These are phyloP conservation scores for Barnettozyma siamensis DNA, from an alignment of 805 yeast species.

Conservation along the genomic window DNA sequence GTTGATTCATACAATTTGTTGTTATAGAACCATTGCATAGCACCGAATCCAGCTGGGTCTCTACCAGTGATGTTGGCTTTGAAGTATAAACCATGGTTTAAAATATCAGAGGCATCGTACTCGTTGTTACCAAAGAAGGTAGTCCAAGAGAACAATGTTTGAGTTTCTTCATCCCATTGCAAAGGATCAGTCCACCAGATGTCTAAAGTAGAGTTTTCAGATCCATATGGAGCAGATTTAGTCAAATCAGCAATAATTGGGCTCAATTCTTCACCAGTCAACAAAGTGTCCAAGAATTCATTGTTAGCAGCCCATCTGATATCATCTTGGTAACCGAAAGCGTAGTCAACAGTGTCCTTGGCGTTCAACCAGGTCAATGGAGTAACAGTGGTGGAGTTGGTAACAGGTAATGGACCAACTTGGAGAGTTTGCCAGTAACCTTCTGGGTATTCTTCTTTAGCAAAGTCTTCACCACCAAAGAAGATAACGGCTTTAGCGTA, in stretches of 20 bases:
- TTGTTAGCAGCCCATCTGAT: constrained; percentile 11
- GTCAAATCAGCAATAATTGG: constrained; percentile 18
- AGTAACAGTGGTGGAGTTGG: constrained; percentile 9
- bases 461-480: constrained; percentile 22
- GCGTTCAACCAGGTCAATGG: constrained; percentile 17
- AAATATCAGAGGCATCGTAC: constrained; percentile 21
- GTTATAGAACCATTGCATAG: constrained; percentile 22
- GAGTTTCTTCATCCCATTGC: constrained; percentile 16
- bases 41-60: constrained; percentile 11
- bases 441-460: constrained; percentile 17
- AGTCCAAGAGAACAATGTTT: constrained; percentile 16
- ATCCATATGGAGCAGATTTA: constrained; percentile 15
- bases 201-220: constrained; percentile 19
- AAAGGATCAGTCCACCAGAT: constrained; percentile 24
- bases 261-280: constrained; percentile 7
- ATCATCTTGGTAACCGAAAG: constrained; percentile 19
- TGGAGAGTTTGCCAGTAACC: constrained; percentile 24
- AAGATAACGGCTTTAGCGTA: constrained; percentile 21
- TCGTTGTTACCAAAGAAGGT: constrained; percentile 17
- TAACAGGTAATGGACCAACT: constrained; percentile 20
- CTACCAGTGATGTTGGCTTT: constrained; percentile 21
- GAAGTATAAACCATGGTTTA: constrained; percentile 21
- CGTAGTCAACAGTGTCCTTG: constrained; percentile 17
- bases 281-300: constrained; percentile 8
- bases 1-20: constrained; percentile 19